phyloP scores from a whole-genome alignment of 2,329 filamentous ascomycete genomes.

The Dothideomycetes sp. region DNA sequence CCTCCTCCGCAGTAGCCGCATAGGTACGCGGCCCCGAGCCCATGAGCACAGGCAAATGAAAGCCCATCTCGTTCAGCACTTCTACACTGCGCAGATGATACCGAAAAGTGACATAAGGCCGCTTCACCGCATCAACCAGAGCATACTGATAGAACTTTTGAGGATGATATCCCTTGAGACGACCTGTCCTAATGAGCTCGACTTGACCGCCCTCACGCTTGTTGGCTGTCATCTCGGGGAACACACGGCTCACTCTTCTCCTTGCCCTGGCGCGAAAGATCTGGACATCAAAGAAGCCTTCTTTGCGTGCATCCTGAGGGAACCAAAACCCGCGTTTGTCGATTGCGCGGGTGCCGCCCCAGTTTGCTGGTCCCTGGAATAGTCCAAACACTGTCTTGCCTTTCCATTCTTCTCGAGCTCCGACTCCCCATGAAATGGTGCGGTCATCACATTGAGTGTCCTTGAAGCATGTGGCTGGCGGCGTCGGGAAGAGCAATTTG shows the following conservation, averaged over 20 bases:
- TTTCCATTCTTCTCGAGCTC: conserved; percentile 28
- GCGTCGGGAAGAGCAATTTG: conserved; percentile 7
- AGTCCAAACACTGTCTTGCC: conserved; percentile 36
- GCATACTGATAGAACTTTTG: conserved; percentile 38
- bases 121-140: conserved; percentile 36
- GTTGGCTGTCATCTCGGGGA: conserved; percentile 4
- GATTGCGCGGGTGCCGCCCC: conserved; percentile 19
- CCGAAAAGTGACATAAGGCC: conserved; percentile 36
- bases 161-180: conserved; percentile 26
- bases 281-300: conserved; percentile 28
- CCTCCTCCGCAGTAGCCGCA: too few species aligned
- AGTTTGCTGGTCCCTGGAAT: conserved; percentile 22
- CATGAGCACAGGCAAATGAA: neutral
- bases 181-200: conserved; percentile 26
- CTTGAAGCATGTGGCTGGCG: conserved; percentile 39
- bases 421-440: conserved; percentile 33
- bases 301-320: conserved; percentile 12
- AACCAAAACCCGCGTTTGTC: conserved; percentile 34
- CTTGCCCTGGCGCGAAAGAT: conserved; percentile 30
- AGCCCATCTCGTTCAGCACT: neutral
- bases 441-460: conserved; percentile 28
- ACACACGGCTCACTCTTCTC: conserved; percentile 23
- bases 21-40: too few species aligned
- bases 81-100: conserved; percentile 15
- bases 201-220: conserved; percentile 13